Conservation (phyloP, 768 basidiomycete species). For the Austroboletus festivus region DNA sequence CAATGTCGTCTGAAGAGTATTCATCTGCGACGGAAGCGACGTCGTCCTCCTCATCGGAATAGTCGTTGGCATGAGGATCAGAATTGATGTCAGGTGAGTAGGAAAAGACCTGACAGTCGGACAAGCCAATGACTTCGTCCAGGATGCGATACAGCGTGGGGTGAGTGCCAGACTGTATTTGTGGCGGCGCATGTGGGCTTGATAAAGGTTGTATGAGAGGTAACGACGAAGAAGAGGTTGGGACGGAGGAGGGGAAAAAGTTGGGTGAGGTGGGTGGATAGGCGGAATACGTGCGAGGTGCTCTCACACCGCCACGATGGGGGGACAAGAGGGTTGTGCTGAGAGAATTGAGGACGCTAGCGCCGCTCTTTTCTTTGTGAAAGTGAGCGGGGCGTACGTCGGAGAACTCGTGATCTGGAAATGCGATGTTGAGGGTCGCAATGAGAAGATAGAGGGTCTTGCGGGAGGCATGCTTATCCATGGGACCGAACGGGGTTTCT, state of each 20-base stretch:
- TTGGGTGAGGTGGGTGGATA: constrained; percentile 73
- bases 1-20: constrained; percentile 66
- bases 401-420: constrained; percentile 97
- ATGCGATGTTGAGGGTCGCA: constrained; percentile 94
- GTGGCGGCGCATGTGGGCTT: constrained; percentile 69
- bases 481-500: constrained; percentile 86
- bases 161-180: constrained; percentile 79
- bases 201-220: constrained; percentile 55
- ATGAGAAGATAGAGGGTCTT: constrained; percentile 97
- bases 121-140: constrained; percentile 84
- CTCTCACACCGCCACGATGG: constrained; percentile 59
- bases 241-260: constrained; percentile 73
- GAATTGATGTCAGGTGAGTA: constrained; percentile 91
- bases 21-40: constrained; percentile 63
- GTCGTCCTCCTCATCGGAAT: constrained; percentile 77
- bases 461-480: constrained; percentile 77
- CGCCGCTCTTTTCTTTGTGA: constrained; percentile 71
- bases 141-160: constrained; percentile 85
- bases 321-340: constrained; percentile 80
- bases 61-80: constrained; percentile 89
- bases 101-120: constrained; percentile 93
- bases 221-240: constrained; percentile 67
- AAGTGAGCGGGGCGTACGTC: constrained; percentile 90
- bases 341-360: constrained; percentile 78
- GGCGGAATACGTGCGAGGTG: constrained; percentile 81